Evolutionary conservation across 1,284 basidiomycete genomes (phyloP).

Genomic region (Boletus mariae): DNA sequence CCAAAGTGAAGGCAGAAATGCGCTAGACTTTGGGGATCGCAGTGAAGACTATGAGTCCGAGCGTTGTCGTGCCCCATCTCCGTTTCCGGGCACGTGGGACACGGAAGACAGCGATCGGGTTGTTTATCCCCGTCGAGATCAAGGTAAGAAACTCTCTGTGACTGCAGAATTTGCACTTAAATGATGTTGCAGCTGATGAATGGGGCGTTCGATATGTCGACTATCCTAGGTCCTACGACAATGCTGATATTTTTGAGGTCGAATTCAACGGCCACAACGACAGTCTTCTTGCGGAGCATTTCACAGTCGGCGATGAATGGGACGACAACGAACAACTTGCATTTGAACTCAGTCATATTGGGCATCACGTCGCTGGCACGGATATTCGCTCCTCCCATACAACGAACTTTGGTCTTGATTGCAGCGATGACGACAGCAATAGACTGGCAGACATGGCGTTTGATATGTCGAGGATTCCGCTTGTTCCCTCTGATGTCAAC

Average conservation of each 20-base stretch:
- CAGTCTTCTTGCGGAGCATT: conserved; percentile 26
- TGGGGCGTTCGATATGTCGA: conserved; percentile 28
- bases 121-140: conserved; percentile 27
- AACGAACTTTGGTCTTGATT: conserved; percentile 9
- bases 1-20: conserved; percentile 29
- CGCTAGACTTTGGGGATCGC: conserved; percentile 31
- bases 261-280: conserved; percentile 26
- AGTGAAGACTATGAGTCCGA: conserved; percentile 7
- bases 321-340: conserved; percentile 25
- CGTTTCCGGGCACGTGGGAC: conserved; percentile 13
- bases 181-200: conserved; percentile 23
- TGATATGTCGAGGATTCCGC: conserved; percentile 22
- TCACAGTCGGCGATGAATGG: conserved; percentile 21
- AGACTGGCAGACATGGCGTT: conserved; percentile 17
- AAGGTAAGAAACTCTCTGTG: conserved; percentile 13
- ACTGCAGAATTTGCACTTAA: conserved; percentile 9
- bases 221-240: conserved; percentile 8
- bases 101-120: conserved; percentile 25
- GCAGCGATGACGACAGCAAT: conserved; percentile 1
- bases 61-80: conserved; percentile 23
- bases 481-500: conserved; percentile 25
- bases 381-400: conserved; percentile 2
- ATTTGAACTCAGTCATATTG: conserved; percentile 19
- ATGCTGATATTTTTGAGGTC: conserved; percentile 23
- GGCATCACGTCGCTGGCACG: neutral